Percentiles rank a stretch among this genome's conserved stretches.
Conservation (phyloP, 2,329 filamentous ascomycete genomes). For the Corynespora cassiicola region DNA sequence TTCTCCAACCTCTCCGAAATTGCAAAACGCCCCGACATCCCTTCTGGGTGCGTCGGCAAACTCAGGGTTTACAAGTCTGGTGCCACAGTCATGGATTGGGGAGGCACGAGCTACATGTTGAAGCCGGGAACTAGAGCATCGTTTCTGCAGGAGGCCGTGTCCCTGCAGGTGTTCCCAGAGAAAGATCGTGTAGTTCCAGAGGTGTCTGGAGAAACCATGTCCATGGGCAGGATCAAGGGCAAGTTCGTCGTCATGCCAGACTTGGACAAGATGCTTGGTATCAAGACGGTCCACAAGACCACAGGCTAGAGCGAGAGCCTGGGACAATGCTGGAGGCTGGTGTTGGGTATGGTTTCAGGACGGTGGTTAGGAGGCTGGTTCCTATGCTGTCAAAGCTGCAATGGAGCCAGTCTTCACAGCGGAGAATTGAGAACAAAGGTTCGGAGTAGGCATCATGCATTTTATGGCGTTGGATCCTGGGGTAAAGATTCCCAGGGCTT, state of each 20-base stretch:
- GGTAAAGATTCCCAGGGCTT: no score
- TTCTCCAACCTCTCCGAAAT: constrained; percentile 24
- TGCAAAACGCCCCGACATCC: constrained; percentile 20
- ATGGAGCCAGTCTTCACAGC: no score
- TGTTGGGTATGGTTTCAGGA: no score
- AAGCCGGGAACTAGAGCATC: constrained; percentile 62
- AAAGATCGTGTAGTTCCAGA: constrained; percentile 43
- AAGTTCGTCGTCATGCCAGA: constrained; percentile 70
- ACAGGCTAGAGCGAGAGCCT: no score
- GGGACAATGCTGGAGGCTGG: no score
- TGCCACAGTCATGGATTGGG: constrained; percentile 68
- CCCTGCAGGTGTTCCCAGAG: constrained; percentile 33
- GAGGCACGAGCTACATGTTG: constrained; percentile 65
- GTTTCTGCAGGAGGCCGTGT: constrained; percentile 67
- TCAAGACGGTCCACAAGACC: no score
- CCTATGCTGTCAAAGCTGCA: no score
- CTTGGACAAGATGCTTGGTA: constrained; percentile 60
- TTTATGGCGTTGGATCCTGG: no score
- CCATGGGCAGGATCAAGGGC: constrained; percentile 67
- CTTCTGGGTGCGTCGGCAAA: constrained; percentile 65
- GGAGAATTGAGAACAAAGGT: no score
- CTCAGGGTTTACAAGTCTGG: constrained; percentile 68
- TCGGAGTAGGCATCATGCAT: no score
- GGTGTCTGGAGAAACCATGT: constrained; percentile 55
- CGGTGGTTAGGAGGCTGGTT: no score